Base-by-base conservation (phyloP, 331 rosid species). In the Rhamnella rubrinervis region DNA sequence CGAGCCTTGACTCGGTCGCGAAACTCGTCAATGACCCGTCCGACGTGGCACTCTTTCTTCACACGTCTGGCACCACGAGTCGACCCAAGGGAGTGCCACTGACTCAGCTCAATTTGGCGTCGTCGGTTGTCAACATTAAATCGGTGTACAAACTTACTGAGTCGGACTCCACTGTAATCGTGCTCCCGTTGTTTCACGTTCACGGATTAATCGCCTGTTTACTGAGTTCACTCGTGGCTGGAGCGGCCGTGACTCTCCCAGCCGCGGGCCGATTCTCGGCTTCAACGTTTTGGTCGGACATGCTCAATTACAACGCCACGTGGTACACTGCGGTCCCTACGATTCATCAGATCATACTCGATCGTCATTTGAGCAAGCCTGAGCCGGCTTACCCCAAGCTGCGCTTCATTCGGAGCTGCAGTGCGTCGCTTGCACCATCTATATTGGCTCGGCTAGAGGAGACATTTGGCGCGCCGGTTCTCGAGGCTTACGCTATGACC, bases 261-360 rank as follows among this genome's bases (percentile, higher is more conserved):
- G 72, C 82, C 2, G 75, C 80, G 0, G 87, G 87, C 0, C 61
- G 87, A 31, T 83, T 83, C 82, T 83, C 87, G 5, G 87, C 87
- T 8, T 72, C 87, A 0, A 69, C 80, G 40, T 83, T 83, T 46
- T 83, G 84, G 87, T 19, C 79, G n/a, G 87, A 83, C 76, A 83
- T 83, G 87, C 4, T 44, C 44, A 9, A 56, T 2, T 77, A 76
- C 66, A 62, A 71, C 19, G 84, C 84, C 72, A 79, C 87, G 68
- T 83, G 87, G 87, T 83, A 83, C 77, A 83, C 87, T 10, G 78
- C 87, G 15, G 87, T 83, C 38, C 87, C 87, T 9, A 83, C 87
- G 62, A 80, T 83, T 44, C 87, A 83, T 75, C 87, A 83, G 62
- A 83, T 83, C 77, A 60, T 83, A 12, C 82, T 83, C 26, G 84